A percentile compares a stretch with the other conserved stretches of the same genome.
phyloP scores from a whole-genome alignment of 2,329 filamentous ascomycete species.

The Biscogniauxia sp. region DNA sequence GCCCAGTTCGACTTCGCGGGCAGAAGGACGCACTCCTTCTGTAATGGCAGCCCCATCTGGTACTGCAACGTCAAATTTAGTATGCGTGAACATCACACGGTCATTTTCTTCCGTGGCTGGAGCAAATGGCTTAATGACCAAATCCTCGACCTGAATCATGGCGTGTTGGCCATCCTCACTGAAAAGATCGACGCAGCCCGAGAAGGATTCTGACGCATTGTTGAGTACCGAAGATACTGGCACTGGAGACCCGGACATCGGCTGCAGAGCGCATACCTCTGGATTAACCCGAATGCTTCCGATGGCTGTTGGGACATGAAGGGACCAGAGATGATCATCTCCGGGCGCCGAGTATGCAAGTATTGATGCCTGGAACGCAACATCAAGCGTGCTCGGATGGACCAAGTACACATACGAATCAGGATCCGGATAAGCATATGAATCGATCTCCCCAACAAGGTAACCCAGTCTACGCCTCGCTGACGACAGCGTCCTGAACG shows the following conservation, averaged over 20 bases:
- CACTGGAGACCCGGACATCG: background rate
- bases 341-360: slow-evolving; percentile 33
- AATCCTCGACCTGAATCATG: slow-evolving; percentile 19
- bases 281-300: slow-evolving; percentile 6
- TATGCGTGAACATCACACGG: slow-evolving; percentile 14
- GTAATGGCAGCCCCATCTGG: background rate
- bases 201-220: slow-evolving; percentile 1
- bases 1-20: slow-evolving; percentile 13
- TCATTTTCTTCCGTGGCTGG: slow-evolving; percentile 6
- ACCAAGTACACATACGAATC: slow-evolving; percentile 21
- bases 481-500: slow-evolving; percentile 10
- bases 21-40: background rate
- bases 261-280: background rate
- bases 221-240: background rate
- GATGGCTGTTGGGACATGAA: slow-evolving; percentile 32
- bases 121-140: slow-evolving; percentile 9
- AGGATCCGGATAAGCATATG: background rate
- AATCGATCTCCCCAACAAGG: background rate
- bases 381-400: slow-evolving; percentile 36
- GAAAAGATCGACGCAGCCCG: slow-evolving; percentile 8
- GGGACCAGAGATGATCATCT: slow-evolving; percentile 32
- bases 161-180: slow-evolving; percentile 3
- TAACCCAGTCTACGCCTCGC: slow-evolving; percentile 13
- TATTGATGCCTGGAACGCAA: slow-evolving; percentile 35
- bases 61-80: slow-evolving; percentile 7